Percentiles rank a stretch among this genome's conserved stretches.
Conservation (phyloP, 2,329 filamentous ascomycete species). For the Phialocephala subalpina region DNA sequence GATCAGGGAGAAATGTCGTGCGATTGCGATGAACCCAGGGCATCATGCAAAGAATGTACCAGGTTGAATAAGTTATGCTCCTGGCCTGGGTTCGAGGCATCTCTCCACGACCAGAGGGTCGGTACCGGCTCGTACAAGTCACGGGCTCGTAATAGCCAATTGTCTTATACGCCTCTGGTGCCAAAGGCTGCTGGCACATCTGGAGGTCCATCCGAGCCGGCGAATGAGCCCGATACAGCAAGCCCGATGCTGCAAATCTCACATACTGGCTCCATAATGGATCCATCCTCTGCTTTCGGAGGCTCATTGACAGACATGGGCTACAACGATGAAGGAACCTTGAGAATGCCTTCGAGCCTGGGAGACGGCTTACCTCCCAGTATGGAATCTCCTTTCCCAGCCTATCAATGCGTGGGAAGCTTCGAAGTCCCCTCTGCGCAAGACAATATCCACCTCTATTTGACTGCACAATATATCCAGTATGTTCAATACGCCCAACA, state of each 20-base stretch:
- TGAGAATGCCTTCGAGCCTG: not conserved
- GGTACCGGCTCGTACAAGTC: not conserved
- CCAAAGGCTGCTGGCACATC: not conserved
- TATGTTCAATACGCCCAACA: not conserved
- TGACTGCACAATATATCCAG: not conserved
- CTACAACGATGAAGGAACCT: not conserved
- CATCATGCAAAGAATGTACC: slow-evolving; percentile 8
- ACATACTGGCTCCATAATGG: not conserved
- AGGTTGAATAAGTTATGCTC: slow-evolving; percentile 2
- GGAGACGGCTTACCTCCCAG: not conserved
- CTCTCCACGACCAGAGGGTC: not conserved
- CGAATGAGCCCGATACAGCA: not conserved
- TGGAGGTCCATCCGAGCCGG: not conserved
- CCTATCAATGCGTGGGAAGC: not conserved
- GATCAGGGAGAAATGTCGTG: too few species aligned
- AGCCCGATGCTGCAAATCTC: not conserved
- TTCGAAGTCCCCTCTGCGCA: not conserved
- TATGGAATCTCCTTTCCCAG: not conserved
- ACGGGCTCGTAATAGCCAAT: not conserved
- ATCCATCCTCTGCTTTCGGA: not conserved
- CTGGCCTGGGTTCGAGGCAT: not conserved
- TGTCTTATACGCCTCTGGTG: not conserved
- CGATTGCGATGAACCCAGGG: slow-evolving; percentile 1
- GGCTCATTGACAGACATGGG: not conserved
- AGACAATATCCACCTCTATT: not conserved